phyloP scores from a whole-genome alignment of 805 yeast genomes.

The Brettanomyces custersianus region DNA sequence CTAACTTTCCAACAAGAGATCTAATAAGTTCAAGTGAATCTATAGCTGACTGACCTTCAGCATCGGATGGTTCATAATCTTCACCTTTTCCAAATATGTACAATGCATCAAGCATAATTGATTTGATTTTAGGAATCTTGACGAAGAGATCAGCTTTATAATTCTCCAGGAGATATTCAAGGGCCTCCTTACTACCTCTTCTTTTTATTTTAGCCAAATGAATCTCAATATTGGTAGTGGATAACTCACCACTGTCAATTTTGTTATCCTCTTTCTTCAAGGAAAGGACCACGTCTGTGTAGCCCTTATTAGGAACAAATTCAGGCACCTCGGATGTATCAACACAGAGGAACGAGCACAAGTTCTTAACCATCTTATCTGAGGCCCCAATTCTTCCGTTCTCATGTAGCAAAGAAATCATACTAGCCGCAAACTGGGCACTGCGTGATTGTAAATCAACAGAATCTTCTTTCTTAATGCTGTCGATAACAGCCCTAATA shows the following conservation, averaged over 20 bases:
- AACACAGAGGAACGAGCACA: slow-evolving; percentile 89
- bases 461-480: slow-evolving; percentile 69
- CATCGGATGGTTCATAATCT: slow-evolving; percentile 23
- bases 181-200: slow-evolving; percentile 69
- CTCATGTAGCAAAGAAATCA: slow-evolving; percentile 50
- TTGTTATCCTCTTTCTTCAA: slow-evolving; percentile 69
- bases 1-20: slow-evolving; percentile 60
- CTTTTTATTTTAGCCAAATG: slow-evolving; percentile 74
- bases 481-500: slow-evolving; percentile 86
- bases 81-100: slow-evolving; percentile 12
- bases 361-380: slow-evolving; percentile 80
- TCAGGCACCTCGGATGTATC: slow-evolving; percentile 96
- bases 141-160: slow-evolving; percentile 50
- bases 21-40: slow-evolving; percentile 81
- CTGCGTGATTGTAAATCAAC: slow-evolving; percentile 59
- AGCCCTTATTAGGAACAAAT: slow-evolving; percentile 54
- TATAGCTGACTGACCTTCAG: slow-evolving; percentile 68
- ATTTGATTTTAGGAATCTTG: slow-evolving; percentile 57
- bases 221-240: slow-evolving; percentile 46
- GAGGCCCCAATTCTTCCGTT: slow-evolving; percentile 63
- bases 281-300: slow-evolving; percentile 54
- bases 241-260: slow-evolving; percentile 49
- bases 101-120: slow-evolving; percentile 60
- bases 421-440: slow-evolving; percentile 56
- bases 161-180: slow-evolving; percentile 46